Evolutionary conservation across 768 basidiomycete genomes (phyloP), one percentile per base, ranked within the genome.

Genomic region (Pleurotus salmoneostramineus): DNA sequence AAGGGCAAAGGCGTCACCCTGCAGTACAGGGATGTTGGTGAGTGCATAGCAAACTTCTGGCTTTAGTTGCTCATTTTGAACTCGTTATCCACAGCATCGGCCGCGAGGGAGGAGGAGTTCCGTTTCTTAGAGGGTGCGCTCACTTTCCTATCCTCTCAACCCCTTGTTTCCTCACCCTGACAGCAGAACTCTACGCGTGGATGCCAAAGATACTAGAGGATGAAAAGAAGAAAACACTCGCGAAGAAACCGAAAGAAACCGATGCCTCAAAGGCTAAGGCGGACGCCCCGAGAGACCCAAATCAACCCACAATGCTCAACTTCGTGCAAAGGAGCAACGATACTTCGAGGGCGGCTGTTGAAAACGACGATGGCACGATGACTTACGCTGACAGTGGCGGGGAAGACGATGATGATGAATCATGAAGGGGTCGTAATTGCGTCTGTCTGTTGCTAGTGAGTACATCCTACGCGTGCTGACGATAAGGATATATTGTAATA

Each of bases 21-120:
- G 14, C 90, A 91, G 66, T 81, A 89, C 62, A 83, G 81, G 60
- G 93, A 96, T 69, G 71, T 95, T 47, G 88, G 93, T 93, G 64
- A 62, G 82, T 74, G 31, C 44, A 8, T 35, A 6, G 36, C 17
- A 49, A 31, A 50, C 40, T 21, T 48, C 10, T 8, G 6, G 44
- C 6, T 8, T 27, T 45, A 48, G 31, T 17, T 17, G 58, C 15
- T 34, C 46, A 33, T 17, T 51, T 42, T 51, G 54, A 40, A 50
- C 42, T 17, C 52, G 21, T 49, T 12, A 33, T 49, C n/a, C 56
- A 11, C 58, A 91, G 90, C 82, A 4, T 75, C 77, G 6, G 82
- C 84, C 7, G 82, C 85, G 33, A 78, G 85, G 56, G 82, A 80
- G 63, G 88, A 91, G 50, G 91, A 93, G 61, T 92, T 89, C 63